Evolutionary conservation across 768 basidiomycete genomes (phyloP), one percentile per base, ranked within the genome.

Genomic region (Rhodotorula paludigena): DNA sequence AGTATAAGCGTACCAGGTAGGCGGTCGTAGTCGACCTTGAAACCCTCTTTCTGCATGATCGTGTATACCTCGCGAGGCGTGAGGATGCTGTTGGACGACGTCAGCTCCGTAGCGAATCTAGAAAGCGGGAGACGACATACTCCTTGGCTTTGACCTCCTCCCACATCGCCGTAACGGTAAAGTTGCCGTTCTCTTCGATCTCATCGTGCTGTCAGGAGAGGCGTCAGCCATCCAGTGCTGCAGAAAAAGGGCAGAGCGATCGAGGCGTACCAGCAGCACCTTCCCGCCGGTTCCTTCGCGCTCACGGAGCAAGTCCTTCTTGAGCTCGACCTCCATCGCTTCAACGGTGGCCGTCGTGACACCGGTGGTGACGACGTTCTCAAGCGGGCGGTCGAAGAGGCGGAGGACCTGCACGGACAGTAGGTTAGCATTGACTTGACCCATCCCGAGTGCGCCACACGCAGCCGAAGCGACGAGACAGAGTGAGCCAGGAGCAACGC

Each of bases 341-440:
- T 98, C 96, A 5, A 98, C 96, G 41, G 90, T 86, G 11, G 83
- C 82, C 1, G 92, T 93, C 0, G 90, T 89, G 6, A 98, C 87
- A 32, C 96, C 96, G 0, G 96, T 98, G 6, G 94, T 94, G 89
- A 98, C 89, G 60, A 99, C 89, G 73, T 99, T 99, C 78, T 90
- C 90, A 32, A 98, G 80, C 0, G 96, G 96, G 53, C 86, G 85
- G 75, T 90, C 86, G 10, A 91, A 84, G 3, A 93, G 83, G 21
- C 96, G 87, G 20, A 99, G 81, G 18, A 98, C 94, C 76, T 96
- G 92, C 2, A 90, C 61, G 87, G 82, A 11, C 18, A 28, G 30
- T 11, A n/a, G 21, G 51, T 56, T 48, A 61, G 66, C 23, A 11
- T 2, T 20, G 10, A 11, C 7, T 12, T 39, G 18, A 10, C n/a